phyloP scores from a whole-genome alignment of 345 rosid genomes.

The Heritiera fomes region DNA sequence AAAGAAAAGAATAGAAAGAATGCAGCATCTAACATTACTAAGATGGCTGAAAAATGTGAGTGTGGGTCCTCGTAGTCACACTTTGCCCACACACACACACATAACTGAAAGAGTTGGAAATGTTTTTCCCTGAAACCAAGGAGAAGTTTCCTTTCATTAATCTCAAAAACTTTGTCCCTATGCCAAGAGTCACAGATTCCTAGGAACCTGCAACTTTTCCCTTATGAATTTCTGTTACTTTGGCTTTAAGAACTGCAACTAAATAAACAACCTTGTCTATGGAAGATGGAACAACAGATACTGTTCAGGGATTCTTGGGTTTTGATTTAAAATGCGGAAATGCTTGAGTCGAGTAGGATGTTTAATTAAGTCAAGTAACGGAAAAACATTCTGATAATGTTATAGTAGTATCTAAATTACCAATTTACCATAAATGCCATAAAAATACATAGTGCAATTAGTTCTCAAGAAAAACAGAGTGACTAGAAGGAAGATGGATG shows the following conservation, averaged over 20 bases:
- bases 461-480: not conserved
- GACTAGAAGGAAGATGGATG: not conserved
- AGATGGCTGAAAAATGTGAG: not conserved
- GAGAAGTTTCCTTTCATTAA: constrained; percentile 18
- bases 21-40: not conserved
- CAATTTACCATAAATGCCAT: not conserved
- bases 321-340: not conserved
- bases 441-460: not conserved
- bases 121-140: constrained; percentile 13
- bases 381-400: not conserved
- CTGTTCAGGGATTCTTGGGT: not conserved
- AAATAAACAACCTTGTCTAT: not conserved
- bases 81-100: not conserved
- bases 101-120: not conserved
- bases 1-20: not conserved
- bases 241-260: not conserved
- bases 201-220: not conserved
- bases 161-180: not conserved
- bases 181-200: not conserved
- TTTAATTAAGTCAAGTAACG: not conserved
- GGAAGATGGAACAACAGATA: not conserved
- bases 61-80: not conserved
- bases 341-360: not conserved
- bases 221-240: not conserved
- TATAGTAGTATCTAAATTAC: not conserved